These are phyloP conservation scores for Pichia sp. DNA, from an alignment of 1,139 yeast genomes.

Conservation along the genomic window DNA sequence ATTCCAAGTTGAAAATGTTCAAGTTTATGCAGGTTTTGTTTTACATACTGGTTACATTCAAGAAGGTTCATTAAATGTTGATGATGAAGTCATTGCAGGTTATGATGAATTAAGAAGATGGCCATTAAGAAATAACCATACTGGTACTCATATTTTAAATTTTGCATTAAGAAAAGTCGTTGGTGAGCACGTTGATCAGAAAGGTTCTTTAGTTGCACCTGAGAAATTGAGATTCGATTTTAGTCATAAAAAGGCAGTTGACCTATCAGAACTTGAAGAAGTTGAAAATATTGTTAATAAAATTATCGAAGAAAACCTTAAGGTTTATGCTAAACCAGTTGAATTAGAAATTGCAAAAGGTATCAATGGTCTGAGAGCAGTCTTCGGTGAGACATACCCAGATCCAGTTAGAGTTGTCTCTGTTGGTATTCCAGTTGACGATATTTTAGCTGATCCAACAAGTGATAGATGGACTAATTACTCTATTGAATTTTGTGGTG, in stretches of 20 bases:
- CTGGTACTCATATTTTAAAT: constrained; percentile 94
- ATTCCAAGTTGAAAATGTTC: constrained; percentile 86
- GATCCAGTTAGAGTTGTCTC: constrained; percentile 98
- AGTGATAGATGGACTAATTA: constrained; percentile 67
- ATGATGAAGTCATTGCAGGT: constrained; percentile 72
- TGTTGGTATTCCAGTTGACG: constrained; percentile 86
- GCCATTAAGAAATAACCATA: constrained; percentile 96
- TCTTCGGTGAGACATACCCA: constrained; percentile 97
- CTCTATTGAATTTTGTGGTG: constrained; percentile 97
- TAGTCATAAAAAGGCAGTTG: constrained; percentile 78
- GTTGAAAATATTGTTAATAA: constrained; percentile 73
- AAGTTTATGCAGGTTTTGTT: constrained; percentile 88
- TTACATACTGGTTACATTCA: constrained; percentile 83
- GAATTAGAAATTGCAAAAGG: constrained; percentile 62
- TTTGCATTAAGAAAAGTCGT: constrained; percentile 79
- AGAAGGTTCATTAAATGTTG: constrained; percentile 65
- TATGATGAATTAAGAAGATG: constrained; percentile 92
- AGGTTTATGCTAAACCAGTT: constrained; percentile 80
- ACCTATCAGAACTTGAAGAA: constrained; percentile 60
- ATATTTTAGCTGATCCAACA: constrained; percentile 61
- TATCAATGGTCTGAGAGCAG: constrained; percentile 89
- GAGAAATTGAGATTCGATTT: constrained; percentile 95
- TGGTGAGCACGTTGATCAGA: constrained; percentile 88
- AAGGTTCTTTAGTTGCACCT: constrained; percentile 93
- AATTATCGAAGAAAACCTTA: constrained; percentile 60